Conservation (phyloP, 768 basidiomycete genomes). For the Serendipita sp. region DNA sequence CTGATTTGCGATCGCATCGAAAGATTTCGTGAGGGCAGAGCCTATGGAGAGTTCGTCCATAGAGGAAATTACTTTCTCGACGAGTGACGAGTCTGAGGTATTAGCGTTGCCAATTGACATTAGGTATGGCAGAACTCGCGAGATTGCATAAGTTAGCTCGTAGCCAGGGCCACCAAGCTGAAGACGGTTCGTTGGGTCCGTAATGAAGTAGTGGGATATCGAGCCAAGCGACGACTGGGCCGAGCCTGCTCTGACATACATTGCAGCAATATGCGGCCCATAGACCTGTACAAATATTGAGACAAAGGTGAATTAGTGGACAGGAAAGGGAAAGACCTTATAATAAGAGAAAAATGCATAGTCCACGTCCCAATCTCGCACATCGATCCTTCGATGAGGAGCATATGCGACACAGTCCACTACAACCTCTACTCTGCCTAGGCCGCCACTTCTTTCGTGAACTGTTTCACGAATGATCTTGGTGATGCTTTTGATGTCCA, state of each 20-base stretch:
- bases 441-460: constrained; percentile 27
- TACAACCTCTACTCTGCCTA: constrained; percentile 43
- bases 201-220: constrained; percentile 57
- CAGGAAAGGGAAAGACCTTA: constrained; percentile 30
- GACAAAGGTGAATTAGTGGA: neutral
- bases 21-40: constrained; percentile 30
- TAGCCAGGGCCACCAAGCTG: constrained; percentile 64
- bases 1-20: constrained; percentile 40
- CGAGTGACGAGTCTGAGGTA: constrained; percentile 8
- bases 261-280: constrained; percentile 50
- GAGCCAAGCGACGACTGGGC: constrained; percentile 39
- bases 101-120: constrained; percentile 32
- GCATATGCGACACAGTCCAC: constrained; percentile 71
- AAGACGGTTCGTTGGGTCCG: constrained; percentile 26
- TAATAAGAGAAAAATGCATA: constrained; percentile 58
- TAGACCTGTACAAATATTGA: constrained; percentile 36
- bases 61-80: constrained; percentile 13
- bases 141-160: constrained; percentile 46
- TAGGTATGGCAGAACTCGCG: constrained; percentile 48
- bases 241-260: constrained; percentile 39
- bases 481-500: constrained; percentile 43
- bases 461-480: constrained; percentile 36
- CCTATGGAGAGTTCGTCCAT: constrained; percentile 10
- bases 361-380: constrained; percentile 63
- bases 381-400: constrained; percentile 56